These are phyloP conservation scores for Trichoderma hamatum DNA, from an alignment of 2,329 filamentous ascomycete species.

Conservation along the genomic window DNA sequence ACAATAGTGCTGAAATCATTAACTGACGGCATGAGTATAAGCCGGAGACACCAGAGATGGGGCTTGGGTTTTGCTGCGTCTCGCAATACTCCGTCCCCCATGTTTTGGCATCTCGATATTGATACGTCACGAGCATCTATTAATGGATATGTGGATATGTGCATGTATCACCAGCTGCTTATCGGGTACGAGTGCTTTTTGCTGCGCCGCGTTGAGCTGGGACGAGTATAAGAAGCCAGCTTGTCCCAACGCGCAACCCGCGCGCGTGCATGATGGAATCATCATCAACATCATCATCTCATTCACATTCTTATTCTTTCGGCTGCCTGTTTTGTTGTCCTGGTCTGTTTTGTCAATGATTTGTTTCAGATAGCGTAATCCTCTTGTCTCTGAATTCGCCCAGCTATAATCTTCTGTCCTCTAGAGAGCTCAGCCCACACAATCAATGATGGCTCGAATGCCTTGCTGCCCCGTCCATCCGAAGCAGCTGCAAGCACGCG, in stretches of 20 bases:
- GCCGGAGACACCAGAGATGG: not conserved
- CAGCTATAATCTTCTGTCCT: not conserved
- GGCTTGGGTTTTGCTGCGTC: not conserved
- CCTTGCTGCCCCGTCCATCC: not conserved
- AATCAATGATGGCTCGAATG: not conserved
- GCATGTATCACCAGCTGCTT: not conserved
- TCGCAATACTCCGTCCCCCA: not conserved
- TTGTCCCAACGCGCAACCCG: not conserved
- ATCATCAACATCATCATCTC: not conserved
- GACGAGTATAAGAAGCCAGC: slow-evolving; percentile 16
- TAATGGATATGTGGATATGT: not conserved
- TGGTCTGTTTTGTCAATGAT: not conserved
- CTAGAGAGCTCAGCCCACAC: not conserved
- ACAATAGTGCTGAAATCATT: not conserved
- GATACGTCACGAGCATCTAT: not conserved
- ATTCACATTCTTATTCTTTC: not conserved
- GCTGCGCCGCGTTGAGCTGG: not conserved
- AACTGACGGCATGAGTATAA: not conserved
- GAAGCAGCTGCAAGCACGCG: not conserved
- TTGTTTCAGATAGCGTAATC: not conserved
- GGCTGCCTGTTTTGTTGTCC: not conserved
- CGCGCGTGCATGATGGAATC: not conserved
- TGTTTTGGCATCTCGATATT: not conserved
- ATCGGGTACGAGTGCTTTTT: not conserved
- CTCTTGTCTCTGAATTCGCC: not conserved